Conservation (phyloP, 371 early-diverging fungal genomes). For the Rhizopus microsporus region DNA sequence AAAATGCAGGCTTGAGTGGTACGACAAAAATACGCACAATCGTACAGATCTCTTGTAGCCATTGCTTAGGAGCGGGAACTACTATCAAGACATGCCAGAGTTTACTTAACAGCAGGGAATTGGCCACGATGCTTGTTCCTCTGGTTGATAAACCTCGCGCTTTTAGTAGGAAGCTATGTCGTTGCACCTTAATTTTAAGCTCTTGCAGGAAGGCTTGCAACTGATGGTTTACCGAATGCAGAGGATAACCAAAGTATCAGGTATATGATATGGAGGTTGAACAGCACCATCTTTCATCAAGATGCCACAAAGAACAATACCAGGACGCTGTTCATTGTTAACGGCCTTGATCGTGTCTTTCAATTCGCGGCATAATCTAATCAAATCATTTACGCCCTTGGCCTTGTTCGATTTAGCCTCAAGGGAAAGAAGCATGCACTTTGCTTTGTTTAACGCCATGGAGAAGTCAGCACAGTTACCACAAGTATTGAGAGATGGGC, state of each 20-base stretch:
- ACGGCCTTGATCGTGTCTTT: too few species aligned
- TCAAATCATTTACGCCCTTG: too few species aligned
- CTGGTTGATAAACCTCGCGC: constrained; percentile 1
- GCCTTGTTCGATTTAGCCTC: too few species aligned
- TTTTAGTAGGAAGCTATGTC: neutral
- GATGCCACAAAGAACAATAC: too few species aligned
- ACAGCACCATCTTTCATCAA: too few species aligned
- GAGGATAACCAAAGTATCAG: constrained; percentile 13
- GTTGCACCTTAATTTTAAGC: neutral
- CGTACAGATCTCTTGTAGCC: neutral
- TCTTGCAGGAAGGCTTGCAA: neutral
- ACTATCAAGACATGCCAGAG: constrained; percentile 11
- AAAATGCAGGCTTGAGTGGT: neutral
- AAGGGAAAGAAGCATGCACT: too few species aligned
- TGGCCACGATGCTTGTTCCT: constrained; percentile 7
- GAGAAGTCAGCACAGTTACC: too few species aligned
- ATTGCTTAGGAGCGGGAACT: neutral
- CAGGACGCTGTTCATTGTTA: too few species aligned
- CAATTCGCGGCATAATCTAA: too few species aligned
- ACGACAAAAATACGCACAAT: neutral
- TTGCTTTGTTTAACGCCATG: too few species aligned
- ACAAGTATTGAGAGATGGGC: too few species aligned
- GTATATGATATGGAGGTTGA: neutral
- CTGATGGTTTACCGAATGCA: neutral
- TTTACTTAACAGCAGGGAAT: constrained; percentile 7